Evolutionary conservation across 257 asterid genomes (phyloP).

Genomic region (Capsicum pubescens): DNA sequence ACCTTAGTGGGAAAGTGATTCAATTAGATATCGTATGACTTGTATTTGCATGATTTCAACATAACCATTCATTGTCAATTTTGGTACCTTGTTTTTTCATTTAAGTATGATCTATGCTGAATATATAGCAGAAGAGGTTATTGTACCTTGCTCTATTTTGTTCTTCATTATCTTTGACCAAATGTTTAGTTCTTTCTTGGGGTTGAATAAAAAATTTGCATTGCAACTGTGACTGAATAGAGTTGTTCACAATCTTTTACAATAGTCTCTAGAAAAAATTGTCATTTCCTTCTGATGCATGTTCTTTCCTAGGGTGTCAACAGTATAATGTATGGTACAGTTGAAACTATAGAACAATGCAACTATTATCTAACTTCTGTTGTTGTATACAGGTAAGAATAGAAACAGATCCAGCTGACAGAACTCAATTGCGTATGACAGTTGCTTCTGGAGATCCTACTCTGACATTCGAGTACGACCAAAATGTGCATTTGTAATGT

Average conservation of each 20-base stretch:
- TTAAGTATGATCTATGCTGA: background rate
- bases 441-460: slow-evolving; percentile 88
- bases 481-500: slow-evolving; percentile 10
- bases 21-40: background rate
- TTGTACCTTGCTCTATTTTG: background rate
- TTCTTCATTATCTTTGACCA: background rate
- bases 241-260: background rate
- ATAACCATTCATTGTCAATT: too few species aligned
- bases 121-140: background rate
- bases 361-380: slow-evolving; percentile 20
- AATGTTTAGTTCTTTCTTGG: background rate
- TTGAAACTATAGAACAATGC: slow-evolving; percentile 1
- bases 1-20: background rate
- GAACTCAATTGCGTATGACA: slow-evolving; percentile 92
- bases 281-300: slow-evolving; percentile 16
- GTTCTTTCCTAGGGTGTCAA: background rate
- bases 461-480: slow-evolving; percentile 78
- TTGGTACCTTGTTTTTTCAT: background rate
- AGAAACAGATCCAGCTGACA: slow-evolving; percentile 97
- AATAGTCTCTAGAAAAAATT: background rate
- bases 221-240: background rate
- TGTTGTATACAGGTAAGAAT: slow-evolving; percentile 66
- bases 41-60: background rate
- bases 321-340: background rate
- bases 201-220: background rate